Conservation (phyloP, 805 yeast species). For the Yarrowia phangngaensis region DNA sequence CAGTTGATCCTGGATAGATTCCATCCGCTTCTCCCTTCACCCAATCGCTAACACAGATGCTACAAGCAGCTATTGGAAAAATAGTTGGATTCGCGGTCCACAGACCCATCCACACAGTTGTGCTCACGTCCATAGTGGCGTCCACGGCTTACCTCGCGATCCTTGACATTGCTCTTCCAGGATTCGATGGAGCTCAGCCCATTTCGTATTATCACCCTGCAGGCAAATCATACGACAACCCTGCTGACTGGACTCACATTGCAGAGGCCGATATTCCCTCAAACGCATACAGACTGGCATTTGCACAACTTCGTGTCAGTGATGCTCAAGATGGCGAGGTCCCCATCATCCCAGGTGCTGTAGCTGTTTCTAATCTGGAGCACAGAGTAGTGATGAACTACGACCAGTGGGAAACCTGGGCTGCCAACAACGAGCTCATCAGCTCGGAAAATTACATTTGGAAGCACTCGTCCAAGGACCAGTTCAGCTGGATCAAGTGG, state of each 20-base stretch:
- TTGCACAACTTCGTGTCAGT: constrained; percentile 32
- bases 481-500: constrained; percentile 41
- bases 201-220: constrained; percentile 32
- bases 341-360: constrained; percentile 29
- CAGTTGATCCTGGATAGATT: too few relatives aligned
- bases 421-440: constrained; percentile 32
- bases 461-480: constrained; percentile 30
- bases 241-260: constrained; percentile 24
- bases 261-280: constrained; percentile 26
- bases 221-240: constrained; percentile 17
- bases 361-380: constrained; percentile 29
- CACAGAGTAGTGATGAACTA: constrained; percentile 32
- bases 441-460: constrained; percentile 29
- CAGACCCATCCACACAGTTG: constrained; percentile 82
- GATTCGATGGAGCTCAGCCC: constrained; percentile 28
- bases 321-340: constrained; percentile 30
- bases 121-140: constrained; percentile 66
- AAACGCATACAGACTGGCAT: constrained; percentile 29
- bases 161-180: constrained; percentile 43
- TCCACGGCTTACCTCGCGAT: constrained; percentile 73
- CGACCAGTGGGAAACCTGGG: constrained; percentile 36
- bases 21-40: too few relatives aligned
- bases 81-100: constrained; percentile 45
- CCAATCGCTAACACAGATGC: constrained; percentile 27
- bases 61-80: constrained; percentile 24